Evolutionary conservation across 208 protist species (phyloP).

Genomic region (Trypanosoma lewisi): DNA sequence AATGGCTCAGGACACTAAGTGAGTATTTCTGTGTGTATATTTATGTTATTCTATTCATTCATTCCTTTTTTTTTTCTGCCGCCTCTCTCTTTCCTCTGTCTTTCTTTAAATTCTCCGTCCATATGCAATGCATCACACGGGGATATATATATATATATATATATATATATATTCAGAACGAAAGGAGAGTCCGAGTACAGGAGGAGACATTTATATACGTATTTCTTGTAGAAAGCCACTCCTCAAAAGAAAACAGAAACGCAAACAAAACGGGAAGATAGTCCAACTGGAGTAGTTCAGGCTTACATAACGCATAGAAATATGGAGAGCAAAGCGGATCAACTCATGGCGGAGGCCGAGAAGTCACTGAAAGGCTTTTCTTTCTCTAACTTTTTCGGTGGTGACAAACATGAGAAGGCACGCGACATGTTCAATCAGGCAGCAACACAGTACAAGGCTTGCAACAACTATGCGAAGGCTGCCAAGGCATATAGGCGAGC

Average conservation of each 20-base stretch:
- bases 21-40: too few relatives aligned
- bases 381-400: conserved; percentile 48
- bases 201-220: too few relatives aligned
- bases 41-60: not conserved
- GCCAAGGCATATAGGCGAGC: conserved; percentile 68
- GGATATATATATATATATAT: too few relatives aligned
- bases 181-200: too few relatives aligned
- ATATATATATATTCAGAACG: not conserved
- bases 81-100: not conserved
- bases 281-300: not conserved
- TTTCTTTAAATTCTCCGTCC: too few relatives aligned
- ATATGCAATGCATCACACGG: not conserved
- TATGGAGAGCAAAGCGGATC: conserved; percentile 69
- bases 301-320: not conserved
- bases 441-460: conserved; percentile 80
- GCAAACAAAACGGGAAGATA: not conserved
- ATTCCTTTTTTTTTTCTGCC: conserved; percentile 13
- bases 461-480: conserved; percentile 65
- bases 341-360: conserved; percentile 70
- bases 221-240: too few relatives aligned
- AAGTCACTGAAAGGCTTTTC: conserved; percentile 71
- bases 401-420: conserved; percentile 62
- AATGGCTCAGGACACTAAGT: too few relatives aligned
- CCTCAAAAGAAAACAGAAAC: not conserved
- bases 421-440: conserved; percentile 79